phyloP scores from a whole-genome alignment of 345 rosid species.

The Hibiscus syriacus region DNA sequence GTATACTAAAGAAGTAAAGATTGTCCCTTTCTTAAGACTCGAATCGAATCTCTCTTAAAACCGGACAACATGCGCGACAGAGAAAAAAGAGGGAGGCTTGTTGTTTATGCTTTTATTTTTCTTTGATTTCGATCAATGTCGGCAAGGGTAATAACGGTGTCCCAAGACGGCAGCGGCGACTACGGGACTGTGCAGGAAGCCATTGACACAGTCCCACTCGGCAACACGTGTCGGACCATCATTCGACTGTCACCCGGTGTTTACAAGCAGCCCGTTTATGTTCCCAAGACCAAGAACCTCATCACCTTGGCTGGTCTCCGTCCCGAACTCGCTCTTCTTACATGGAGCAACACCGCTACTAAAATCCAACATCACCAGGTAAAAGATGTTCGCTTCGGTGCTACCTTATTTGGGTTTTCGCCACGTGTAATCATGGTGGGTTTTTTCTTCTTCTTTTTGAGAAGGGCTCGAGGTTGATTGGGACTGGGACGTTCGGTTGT shows the following conservation, averaged over 20 bases:
- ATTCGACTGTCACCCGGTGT: conserved; percentile 74
- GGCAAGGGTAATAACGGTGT: conserved; percentile 49
- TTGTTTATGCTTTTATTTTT: background rate
- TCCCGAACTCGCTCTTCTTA: conserved; percentile 64
- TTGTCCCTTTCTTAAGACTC: no score
- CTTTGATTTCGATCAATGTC: no score
- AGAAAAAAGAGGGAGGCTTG: background rate
- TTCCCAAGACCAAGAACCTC: conserved; percentile 86
- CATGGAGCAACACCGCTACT: conserved; percentile 84
- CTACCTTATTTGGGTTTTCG: conserved; percentile 6
- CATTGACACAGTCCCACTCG: conserved; percentile 62
- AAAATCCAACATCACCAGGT: conserved; percentile 93
- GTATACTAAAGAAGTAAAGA: no score
- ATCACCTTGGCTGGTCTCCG: conserved; percentile 72
- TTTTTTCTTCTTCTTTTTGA: conserved; percentile 10
- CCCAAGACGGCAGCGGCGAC: conserved; percentile 70
- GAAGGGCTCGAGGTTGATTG: conserved; percentile 58
- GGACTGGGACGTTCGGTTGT: conserved; percentile 89
- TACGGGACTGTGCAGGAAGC: conserved; percentile 80
- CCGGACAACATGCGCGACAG: background rate
- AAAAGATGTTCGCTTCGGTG: background rate
- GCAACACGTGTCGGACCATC: conserved; percentile 65
- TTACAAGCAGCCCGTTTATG: conserved; percentile 73
- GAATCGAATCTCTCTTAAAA: background rate
- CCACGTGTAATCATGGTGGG: background rate